A percentile compares a stretch with the other conserved stretches of the same genome.
phyloP scores from a whole-genome alignment of 768 basidiomycete species.

The Dioszegia hungarica region DNA sequence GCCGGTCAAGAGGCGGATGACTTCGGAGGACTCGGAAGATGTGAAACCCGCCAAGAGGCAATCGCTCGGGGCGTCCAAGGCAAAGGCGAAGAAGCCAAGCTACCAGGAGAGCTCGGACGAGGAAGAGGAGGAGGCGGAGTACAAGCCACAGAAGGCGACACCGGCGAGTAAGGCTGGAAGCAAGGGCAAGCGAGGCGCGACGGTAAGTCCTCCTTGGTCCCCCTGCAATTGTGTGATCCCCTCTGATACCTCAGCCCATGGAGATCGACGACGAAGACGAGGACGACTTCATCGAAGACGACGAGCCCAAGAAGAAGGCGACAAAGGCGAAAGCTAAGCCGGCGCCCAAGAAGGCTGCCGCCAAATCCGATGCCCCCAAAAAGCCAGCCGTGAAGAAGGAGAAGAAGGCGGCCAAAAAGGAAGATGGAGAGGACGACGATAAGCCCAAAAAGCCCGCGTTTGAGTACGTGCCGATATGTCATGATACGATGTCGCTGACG shows the following conservation, averaged over 20 bases:
- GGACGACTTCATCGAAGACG: constrained; percentile 30
- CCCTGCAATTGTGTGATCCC: no score
- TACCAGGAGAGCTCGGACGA: constrained; percentile 10
- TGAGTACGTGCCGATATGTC: constrained; percentile 9
- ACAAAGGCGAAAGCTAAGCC: constrained; percentile 21
- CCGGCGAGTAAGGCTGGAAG: constrained; percentile 8
- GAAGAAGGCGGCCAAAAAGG: constrained; percentile 2
- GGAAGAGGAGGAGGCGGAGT: constrained; percentile 22
- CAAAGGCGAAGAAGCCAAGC: constrained; percentile 7
- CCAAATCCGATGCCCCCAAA: background rate
- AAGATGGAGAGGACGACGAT: constrained; percentile 15
- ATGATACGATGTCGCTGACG: background rate
- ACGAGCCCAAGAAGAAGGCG: constrained; percentile 20
- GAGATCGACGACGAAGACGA: constrained; percentile 25
- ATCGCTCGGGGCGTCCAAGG: constrained; percentile 11
- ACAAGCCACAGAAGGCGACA: constrained; percentile 11
- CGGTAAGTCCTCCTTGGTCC: constrained; percentile 9
- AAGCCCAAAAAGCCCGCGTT: constrained; percentile 48
- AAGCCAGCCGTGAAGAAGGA: constrained; percentile 14
- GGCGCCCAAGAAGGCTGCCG: constrained; percentile 19
- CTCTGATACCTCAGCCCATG: constrained; percentile 28
- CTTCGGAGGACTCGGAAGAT: constrained; percentile 12
- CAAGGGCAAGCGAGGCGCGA: constrained; percentile 17
- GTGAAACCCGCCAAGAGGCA: constrained; percentile 30
- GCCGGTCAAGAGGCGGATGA: constrained; percentile 1